Evolutionary conservation across 2,329 filamentous ascomycete genomes (phyloP).

Genomic region (Colletotrichum shisoi): DNA sequence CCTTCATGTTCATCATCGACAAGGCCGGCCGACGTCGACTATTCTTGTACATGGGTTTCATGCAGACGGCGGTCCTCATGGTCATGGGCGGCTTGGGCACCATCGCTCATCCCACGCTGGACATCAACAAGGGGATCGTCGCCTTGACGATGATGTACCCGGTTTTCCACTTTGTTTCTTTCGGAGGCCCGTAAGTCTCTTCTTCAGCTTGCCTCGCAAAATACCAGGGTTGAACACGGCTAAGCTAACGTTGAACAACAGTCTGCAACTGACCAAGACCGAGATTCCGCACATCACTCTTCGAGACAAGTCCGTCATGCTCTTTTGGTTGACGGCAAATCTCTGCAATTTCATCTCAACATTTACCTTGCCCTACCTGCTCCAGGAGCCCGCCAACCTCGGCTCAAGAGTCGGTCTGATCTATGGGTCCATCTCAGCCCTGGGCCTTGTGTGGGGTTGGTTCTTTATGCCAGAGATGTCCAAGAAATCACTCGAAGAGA

Average conservation of each 20-base stretch:
- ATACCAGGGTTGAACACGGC: not conserved
- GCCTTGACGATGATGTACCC: conserved; percentile 44
- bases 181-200: conserved; percentile 34
- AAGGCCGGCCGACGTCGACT: conserved; percentile 32
- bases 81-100: conserved; percentile 44
- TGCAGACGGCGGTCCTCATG: conserved; percentile 41
- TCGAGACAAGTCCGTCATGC: conserved; percentile 37
- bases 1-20: conserved; percentile 40
- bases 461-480: conserved; percentile 36
- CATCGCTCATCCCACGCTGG: conserved; percentile 21
- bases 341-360: conserved; percentile 32
- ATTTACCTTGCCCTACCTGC: conserved; percentile 30
- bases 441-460: conserved; percentile 31
- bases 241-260: conserved; percentile 8
- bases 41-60: conserved; percentile 39
- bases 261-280: conserved; percentile 35
- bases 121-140: conserved; percentile 42
- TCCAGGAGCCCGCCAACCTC: conserved; percentile 35
- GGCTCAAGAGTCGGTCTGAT: conserved; percentile 33
- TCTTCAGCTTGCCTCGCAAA: no score
- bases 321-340: conserved; percentile 34
- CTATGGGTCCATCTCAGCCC: conserved; percentile 29
- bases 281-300: conserved; percentile 36
- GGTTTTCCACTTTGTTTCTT: conserved; percentile 34
- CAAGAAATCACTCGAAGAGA: conserved; percentile 32